Conservation (phyloP, 2,329 filamentous ascomycete species). For the Nemania diffusa region DNA sequence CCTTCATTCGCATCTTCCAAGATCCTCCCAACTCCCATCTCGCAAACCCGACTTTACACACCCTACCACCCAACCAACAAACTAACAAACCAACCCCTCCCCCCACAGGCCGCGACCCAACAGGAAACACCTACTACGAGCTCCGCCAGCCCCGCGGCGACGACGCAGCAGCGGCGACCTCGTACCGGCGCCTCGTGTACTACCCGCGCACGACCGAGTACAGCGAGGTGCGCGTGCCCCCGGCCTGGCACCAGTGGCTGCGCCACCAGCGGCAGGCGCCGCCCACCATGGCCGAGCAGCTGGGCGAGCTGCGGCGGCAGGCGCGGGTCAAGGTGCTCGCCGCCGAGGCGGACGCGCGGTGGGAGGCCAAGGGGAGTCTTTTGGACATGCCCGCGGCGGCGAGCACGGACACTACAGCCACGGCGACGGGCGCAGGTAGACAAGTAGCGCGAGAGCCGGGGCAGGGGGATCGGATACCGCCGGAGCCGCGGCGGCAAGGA, state of each 20-base stretch:
- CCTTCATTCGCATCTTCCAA: background rate
- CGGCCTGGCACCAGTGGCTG: slow-evolving; percentile 76
- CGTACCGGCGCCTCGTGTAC: slow-evolving; percentile 71
- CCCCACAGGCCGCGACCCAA: slow-evolving; percentile 67
- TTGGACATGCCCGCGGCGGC: slow-evolving; percentile 46
- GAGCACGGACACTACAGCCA: background rate
- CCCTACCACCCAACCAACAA: background rate
- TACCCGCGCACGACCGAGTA: slow-evolving; percentile 65
- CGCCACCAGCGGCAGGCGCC: slow-evolving; percentile 66
- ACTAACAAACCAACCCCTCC: background rate
- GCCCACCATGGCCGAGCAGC: slow-evolving; percentile 68
- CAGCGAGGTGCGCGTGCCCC: slow-evolving; percentile 66
- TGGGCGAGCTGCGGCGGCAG: slow-evolving; percentile 63
- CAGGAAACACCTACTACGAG: slow-evolving; percentile 76
- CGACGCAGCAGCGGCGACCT: slow-evolving; percentile 35
- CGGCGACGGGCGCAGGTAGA: background rate
- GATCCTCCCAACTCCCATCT: background rate
- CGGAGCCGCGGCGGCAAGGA: background rate
- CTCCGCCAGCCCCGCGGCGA: slow-evolving; percentile 64
- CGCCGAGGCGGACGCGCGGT: slow-evolving; percentile 70
- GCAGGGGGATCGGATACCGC: background rate
- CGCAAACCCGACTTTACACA: background rate
- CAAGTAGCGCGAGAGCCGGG: background rate
- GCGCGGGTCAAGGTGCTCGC: slow-evolving; percentile 65
- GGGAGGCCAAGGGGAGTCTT: slow-evolving; percentile 66